Evolutionary conservation across 2,329 filamentous ascomycete species (phyloP).

Genomic region (Fonsecaea nubica): DNA sequence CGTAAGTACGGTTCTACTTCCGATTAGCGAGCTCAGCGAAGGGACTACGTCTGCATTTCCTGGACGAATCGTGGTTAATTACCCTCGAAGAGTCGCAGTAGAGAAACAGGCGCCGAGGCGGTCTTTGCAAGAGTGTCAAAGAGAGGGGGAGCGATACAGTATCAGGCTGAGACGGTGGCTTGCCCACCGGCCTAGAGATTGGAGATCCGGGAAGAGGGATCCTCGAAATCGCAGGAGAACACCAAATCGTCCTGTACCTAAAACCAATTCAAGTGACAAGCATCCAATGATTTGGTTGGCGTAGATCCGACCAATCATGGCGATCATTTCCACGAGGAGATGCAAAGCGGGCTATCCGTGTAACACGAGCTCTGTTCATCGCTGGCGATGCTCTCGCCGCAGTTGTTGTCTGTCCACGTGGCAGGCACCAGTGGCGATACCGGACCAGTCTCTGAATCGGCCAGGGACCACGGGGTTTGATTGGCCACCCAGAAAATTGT

Average conservation of each 20-base stretch:
- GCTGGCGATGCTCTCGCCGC: constrained; percentile 9
- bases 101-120: background rate
- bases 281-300: background rate
- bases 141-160: constrained; percentile 13
- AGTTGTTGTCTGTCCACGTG: constrained; percentile 14
- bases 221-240: constrained; percentile 5
- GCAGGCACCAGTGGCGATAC: constrained; percentile 8
- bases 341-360: constrained; percentile 5
- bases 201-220: constrained; percentile 15
- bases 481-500: background rate
- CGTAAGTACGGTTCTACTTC: background rate
- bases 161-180: constrained; percentile 29
- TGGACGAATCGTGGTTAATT: background rate
- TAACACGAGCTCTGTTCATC: background rate
- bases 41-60: background rate
- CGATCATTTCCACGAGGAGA: constrained; percentile 6
- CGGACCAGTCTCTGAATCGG: background rate
- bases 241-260: constrained; percentile 6
- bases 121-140: background rate
- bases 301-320: background rate
- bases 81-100: background rate
- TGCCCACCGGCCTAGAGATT: constrained; percentile 1
- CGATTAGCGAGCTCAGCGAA: background rate
- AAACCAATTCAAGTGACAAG: background rate
- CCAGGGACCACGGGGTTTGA: background rate